A percentile compares a stretch with the other conserved stretches of the same genome.
Evolutionary conservation across 148 eudicot genomes (phyloP).

Genomic region (Suaeda aralocaspica): DNA sequence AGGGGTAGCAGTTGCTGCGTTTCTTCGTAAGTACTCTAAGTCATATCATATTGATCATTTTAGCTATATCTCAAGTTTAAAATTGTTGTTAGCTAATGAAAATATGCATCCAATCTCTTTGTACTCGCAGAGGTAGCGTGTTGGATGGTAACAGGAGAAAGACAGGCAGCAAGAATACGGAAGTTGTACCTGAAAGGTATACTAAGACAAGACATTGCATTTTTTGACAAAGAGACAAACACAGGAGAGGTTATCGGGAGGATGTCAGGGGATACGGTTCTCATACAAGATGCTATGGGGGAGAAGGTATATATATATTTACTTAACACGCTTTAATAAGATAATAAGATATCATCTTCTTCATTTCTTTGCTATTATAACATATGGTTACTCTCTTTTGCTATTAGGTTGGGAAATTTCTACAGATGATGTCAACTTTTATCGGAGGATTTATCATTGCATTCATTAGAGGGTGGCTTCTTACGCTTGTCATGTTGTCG

Average conservation of each 20-base stretch:
- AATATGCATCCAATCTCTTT: not conserved
- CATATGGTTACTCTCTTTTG: not conserved
- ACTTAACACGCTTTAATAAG: not conserved
- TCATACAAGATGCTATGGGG: conserved; percentile 74
- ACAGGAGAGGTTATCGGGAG: conserved; percentile 77
- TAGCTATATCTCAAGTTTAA: too few relatives aligned
- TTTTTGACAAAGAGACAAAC: conserved; percentile 67
- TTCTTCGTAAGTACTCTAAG: conserved; percentile 47
- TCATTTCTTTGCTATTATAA: not conserved
- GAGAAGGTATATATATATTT: conserved; percentile 41
- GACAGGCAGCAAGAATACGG: conserved; percentile 64
- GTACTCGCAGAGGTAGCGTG: conserved; percentile 51
- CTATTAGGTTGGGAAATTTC: conserved; percentile 73
- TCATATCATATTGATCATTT: not conserved
- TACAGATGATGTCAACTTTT: conserved; percentile 59
- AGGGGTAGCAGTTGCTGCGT: conserved; percentile 48
- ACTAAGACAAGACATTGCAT: conserved; percentile 59
- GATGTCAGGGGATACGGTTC: conserved; percentile 77
- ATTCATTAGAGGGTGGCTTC: conserved; percentile 76
- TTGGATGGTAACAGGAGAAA: conserved; percentile 82
- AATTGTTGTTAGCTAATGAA: not conserved
- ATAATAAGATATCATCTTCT: not conserved
- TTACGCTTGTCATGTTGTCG: conserved; percentile 62
- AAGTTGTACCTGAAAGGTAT: conserved; percentile 56
- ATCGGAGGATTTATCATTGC: conserved; percentile 77